These are phyloP conservation scores for Pyrenochaeta sp. DNA, from an alignment of 2,329 filamentous ascomycete genomes.

Conservation along the genomic window DNA sequence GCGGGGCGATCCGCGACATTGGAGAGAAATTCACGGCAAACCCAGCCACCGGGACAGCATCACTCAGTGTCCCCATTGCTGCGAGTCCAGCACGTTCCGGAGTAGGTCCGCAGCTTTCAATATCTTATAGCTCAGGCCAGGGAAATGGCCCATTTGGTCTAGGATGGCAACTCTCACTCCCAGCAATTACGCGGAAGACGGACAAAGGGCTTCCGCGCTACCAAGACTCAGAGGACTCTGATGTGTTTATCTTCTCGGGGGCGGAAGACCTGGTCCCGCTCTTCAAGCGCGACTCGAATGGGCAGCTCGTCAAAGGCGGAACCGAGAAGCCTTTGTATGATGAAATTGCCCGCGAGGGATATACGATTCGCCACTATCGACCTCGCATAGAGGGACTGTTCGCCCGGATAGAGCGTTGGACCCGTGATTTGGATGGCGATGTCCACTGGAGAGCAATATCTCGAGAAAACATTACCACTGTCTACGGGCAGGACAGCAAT, in stretches of 20 bases:
- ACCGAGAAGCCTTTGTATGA: not conserved
- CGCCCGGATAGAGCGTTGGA: conserved; percentile 23
- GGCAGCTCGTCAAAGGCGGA: not conserved
- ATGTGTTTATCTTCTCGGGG: conserved; percentile 31
- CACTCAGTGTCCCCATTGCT: conserved; percentile 12
- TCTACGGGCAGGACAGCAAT: conserved; percentile 14
- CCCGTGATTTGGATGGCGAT: not conserved
- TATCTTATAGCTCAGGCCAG: conserved; percentile 34
- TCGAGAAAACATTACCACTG: conserved; percentile 12
- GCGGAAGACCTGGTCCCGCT: conserved; percentile 37
- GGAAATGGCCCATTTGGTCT: conserved; percentile 40
- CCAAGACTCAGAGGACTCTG: conserved; percentile 13
- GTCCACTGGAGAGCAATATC: conserved; percentile 28
- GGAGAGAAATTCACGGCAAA: conserved; percentile 15
- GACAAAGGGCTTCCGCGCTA: conserved; percentile 32
- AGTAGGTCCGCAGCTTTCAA: conserved; percentile 14
- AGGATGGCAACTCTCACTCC: conserved; percentile 32
- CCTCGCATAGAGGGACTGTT: conserved; percentile 20
- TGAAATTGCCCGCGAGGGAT: conserved; percentile 2
- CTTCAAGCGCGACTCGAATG: not conserved
- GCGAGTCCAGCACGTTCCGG: conserved; percentile 9
- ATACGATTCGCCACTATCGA: conserved; percentile 16
- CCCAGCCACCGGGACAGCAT: conserved; percentile 8
- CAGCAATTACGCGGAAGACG: conserved; percentile 32
- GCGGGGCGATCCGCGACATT: conserved; percentile 6